A percentile compares a stretch with the other conserved stretches of the same genome.
Conservation (phyloP, 495 filamentous ascomycete genomes). For the Tuber borchii region DNA sequence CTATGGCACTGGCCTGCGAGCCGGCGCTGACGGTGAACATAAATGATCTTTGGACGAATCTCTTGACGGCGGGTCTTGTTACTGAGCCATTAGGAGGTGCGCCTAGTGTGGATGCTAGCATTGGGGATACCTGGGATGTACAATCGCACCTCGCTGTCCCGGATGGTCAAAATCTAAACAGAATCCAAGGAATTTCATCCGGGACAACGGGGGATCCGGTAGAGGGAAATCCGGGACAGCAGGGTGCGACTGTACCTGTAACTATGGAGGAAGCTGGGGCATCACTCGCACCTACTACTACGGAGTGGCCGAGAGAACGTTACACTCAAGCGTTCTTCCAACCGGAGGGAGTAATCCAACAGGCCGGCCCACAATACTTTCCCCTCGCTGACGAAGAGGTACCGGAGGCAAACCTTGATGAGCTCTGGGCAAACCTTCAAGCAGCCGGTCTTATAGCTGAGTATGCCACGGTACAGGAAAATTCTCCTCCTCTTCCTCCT, state of each 20-base stretch:
- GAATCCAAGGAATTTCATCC: too few relatives aligned
- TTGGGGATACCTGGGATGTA: not conserved
- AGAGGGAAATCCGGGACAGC: too few relatives aligned
- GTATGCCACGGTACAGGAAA: not conserved
- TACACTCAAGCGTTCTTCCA: not conserved
- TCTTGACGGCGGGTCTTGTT: not conserved
- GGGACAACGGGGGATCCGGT: too few relatives aligned
- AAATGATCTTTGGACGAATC: not conserved
- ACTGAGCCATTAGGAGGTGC: not conserved
- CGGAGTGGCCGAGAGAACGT: rapidly evolving
- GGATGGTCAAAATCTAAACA: too few relatives aligned
- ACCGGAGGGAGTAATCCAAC: not conserved
- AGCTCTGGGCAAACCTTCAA: not conserved
- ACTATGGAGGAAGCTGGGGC: not conserved
- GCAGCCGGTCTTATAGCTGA: not conserved
- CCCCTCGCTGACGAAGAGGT: not conserved
- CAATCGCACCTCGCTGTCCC: too few relatives aligned
- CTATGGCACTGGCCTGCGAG: not conserved
- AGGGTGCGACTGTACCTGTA: too few relatives aligned
- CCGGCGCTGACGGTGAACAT: not conserved
- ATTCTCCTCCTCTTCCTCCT: not conserved
- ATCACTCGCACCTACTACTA: not conserved
- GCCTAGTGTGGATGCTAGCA: not conserved
- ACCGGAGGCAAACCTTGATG: not conserved
- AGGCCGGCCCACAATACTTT: not conserved